phyloP scores from a whole-genome alignment of 2,329 filamentous ascomycete species.

The Alternaria sp. region DNA sequence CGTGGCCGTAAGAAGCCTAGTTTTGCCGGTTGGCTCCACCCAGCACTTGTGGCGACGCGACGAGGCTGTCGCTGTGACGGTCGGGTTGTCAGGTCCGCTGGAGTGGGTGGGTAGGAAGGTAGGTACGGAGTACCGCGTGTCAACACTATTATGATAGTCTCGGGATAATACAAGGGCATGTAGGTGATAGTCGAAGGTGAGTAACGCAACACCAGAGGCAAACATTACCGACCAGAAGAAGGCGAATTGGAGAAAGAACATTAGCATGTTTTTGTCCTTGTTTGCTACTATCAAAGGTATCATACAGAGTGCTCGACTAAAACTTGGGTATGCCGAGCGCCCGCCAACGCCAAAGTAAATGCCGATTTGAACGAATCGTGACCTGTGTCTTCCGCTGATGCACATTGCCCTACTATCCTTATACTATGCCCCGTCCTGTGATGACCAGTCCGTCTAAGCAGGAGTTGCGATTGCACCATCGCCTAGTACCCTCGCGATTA shows the following conservation, averaged over 20 bases:
- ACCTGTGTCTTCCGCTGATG: background rate
- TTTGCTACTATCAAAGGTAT: background rate
- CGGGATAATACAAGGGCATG: background rate
- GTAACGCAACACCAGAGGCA: background rate
- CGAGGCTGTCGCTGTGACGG: background rate
- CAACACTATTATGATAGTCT: background rate
- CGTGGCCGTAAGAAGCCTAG: background rate
- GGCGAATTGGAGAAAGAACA: background rate
- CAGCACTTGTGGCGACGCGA: background rate
- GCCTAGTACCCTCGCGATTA: constrained; percentile 77
- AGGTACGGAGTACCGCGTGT: background rate
- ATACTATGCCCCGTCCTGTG: background rate
- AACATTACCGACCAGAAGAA: background rate
- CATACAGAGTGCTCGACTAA: background rate
- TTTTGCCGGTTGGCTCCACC: background rate
- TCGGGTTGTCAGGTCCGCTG: background rate
- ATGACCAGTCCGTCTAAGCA: background rate
- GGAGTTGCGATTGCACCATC: constrained; percentile 44
- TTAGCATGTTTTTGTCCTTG: background rate
- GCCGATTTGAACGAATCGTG: background rate
- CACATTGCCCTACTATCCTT: background rate
- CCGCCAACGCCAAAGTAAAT: constrained; percentile 13
- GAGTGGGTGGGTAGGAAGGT: background rate
- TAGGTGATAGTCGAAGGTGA: background rate
- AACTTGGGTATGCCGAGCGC: constrained; percentile 15